Evolutionary conservation across 441 rosid species (phyloP).

Genomic region (Pelargonium citronellum): DNA sequence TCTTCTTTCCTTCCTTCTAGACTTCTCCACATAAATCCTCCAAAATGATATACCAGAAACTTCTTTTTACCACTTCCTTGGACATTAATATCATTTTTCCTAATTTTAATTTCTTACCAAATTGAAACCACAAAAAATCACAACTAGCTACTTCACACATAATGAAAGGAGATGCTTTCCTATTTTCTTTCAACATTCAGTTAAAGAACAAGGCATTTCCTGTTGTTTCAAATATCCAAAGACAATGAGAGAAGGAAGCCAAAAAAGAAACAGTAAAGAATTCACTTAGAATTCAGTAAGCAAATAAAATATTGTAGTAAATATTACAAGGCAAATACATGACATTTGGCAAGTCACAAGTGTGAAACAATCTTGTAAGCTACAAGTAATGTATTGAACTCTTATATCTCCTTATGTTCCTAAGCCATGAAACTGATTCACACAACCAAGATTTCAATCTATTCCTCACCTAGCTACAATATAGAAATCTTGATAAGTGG

Average conservation of each 20-base stretch:
- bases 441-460: neutral
- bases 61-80: neutral
- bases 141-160: no score
- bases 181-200: no score
- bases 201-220: no score
- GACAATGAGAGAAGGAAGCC: no score
- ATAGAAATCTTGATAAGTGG: no score
- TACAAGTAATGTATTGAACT: neutral
- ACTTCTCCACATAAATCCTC: neutral
- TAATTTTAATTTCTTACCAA: no score
- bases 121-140: neutral
- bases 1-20: constrained; percentile 8
- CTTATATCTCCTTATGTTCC: neutral
- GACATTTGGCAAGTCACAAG: neutral
- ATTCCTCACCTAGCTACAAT: neutral
- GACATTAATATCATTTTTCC: no score
- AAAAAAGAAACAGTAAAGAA: no score
- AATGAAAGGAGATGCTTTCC: no score
- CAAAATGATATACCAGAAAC: neutral
- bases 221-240: no score
- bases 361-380: neutral
- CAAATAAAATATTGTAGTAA: no score
- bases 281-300: neutral
- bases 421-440: neutral
- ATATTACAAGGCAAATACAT: neutral